A percentile compares a stretch with the other conserved stretches of the same genome.
Evolutionary conservation across 768 basidiomycete genomes (phyloP).

Genomic region (Lactifluus subvellereus): DNA sequence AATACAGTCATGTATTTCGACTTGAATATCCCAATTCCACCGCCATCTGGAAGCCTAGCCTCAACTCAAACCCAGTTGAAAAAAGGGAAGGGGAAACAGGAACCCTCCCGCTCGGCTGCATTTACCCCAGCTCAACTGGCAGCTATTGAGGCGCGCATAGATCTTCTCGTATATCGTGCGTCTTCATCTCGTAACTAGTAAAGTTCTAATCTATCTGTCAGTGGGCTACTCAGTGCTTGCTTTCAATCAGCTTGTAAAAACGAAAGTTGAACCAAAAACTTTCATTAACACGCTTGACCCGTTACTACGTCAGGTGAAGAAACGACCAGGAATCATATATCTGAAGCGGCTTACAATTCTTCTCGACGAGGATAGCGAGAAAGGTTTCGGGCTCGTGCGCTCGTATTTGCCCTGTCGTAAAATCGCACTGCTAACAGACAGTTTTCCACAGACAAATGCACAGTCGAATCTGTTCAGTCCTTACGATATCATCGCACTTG

Average conservation of each 20-base stretch:
- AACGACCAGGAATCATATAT: slow-evolving; percentile 53
- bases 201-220: slow-evolving; percentile 32
- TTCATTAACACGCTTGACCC: slow-evolving; percentile 60
- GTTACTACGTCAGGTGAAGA: slow-evolving; percentile 54
- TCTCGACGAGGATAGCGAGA: slow-evolving; percentile 79
- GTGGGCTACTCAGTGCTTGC: slow-evolving; percentile 85
- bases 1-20: slow-evolving; percentile 54
- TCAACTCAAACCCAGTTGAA: slow-evolving; percentile 35
- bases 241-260: slow-evolving; percentile 65
- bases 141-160: slow-evolving; percentile 56
- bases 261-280: slow-evolving; percentile 63
- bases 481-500: slow-evolving; percentile 74
- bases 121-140: slow-evolving; percentile 54
- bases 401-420: background rate
- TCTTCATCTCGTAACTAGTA: slow-evolving; percentile 19
- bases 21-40: slow-evolving; percentile 54
- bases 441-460: slow-evolving; percentile 54
- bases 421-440: background rate
- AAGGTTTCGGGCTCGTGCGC: slow-evolving; percentile 73
- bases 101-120: slow-evolving; percentile 25
- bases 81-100: slow-evolving; percentile 57
- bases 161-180: slow-evolving; percentile 69
- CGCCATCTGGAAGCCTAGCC: slow-evolving; percentile 27
- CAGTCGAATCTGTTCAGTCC: slow-evolving; percentile 53
- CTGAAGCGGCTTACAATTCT: slow-evolving; percentile 77